Evolutionary conservation across 495 filamentous ascomycete species (phyloP), one percentile per base, ranked within the genome.

Genomic region (Neurospora sublineolata): DNA sequence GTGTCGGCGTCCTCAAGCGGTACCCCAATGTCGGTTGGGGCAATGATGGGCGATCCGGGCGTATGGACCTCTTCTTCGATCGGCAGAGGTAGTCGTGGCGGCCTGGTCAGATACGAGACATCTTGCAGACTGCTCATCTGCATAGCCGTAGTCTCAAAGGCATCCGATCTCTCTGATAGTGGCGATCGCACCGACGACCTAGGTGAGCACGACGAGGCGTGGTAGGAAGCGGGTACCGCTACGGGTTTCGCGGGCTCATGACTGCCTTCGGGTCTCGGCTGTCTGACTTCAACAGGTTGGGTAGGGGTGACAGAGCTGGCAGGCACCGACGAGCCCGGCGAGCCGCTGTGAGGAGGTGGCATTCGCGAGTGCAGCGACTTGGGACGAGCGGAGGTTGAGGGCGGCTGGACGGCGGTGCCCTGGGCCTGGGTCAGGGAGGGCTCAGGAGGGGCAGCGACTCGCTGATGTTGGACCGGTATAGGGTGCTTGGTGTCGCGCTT

Each of bases 31-130:
- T 90, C 90, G 36, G 87, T 84, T 0, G 93, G 86, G 3, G 91
- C 88, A 69, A 89, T 82, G 73, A 96, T 93, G 20, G 94, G 94
- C 69, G 94, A 97, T 8, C 93, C 93, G 7, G 94, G 94, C 1
- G 89, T 92, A 74, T 93, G 89, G 18, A 90, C 85, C 75, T 95
- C 93, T 84, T 97, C 91, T 76, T 93, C 94, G 75, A 97, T 97
- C 37, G 94, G 93, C 70, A 97, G 86, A 60, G 94, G 94, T 75
- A 97, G 84, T 60, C 94, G 91, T 44, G 94, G 94, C 52, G 94
- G 94, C 23, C 92, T 89, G 71, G 87, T 88, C 73, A 91, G 85
- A 74, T 87, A 88, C 4, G 85, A 84, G 79, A 87, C 83, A 73
- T 87, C 86, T 75, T 86, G 84, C 68, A 86, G 69, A 42, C 84